A percentile compares a stretch with the other conserved stretches of the same genome.
Evolutionary conservation across 805 yeast genomes (phyloP).

Genomic region (Metschnikowia dekortorum): DNA sequence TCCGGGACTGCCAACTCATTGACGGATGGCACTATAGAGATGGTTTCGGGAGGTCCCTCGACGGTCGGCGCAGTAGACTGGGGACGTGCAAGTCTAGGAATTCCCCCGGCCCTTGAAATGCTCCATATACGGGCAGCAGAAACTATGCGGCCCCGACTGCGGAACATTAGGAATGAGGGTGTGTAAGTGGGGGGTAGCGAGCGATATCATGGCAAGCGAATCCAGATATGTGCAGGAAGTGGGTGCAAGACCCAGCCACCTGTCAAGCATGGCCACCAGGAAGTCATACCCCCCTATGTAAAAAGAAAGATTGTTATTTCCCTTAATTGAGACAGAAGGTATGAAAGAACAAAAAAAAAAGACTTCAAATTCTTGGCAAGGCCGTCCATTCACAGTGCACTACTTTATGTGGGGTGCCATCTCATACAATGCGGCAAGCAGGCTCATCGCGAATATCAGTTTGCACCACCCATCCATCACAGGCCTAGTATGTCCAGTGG

Average conservation of each 20-base stretch:
- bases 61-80: constrained; percentile 12
- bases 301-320: not conserved
- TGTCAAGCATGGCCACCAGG: not conserved
- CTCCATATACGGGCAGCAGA: not conserved
- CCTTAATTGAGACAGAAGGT: too few species aligned
- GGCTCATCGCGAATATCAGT: constrained; percentile 2
- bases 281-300: too few species aligned
- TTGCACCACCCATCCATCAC: not conserved
- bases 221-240: not conserved
- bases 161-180: not conserved
- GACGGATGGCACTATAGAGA: constrained; percentile 38
- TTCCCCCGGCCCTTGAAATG: not conserved
- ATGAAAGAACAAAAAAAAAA: too few species aligned
- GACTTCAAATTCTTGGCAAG: too few species aligned
- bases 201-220: not conserved
- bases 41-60: constrained; percentile 25
- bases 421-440: not conserved
- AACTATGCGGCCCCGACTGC: not conserved
- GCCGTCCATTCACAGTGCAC: not conserved
- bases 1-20: constrained; percentile 21
- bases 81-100: not conserved
- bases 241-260: not conserved
- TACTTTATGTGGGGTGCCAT: not conserved
- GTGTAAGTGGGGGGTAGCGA: not conserved
- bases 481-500: constrained; percentile 8